Percentiles rank a stretch among this genome's conserved stretches.
phyloP scores from a whole-genome alignment of 768 basidiomycete species.

The Suillus bovinus region DNA sequence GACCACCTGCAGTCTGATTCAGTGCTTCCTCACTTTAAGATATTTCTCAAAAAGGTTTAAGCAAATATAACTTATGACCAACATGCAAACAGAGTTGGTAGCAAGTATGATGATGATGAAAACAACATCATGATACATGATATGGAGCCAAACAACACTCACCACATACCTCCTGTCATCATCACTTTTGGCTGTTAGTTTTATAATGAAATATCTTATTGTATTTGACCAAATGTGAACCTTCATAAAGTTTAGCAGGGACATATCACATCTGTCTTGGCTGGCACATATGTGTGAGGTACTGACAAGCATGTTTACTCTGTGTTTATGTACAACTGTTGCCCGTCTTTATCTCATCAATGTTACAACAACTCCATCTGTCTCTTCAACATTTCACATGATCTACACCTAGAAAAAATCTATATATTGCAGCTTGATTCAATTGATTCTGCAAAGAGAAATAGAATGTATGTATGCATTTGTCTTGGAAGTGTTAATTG shows the following conservation, averaged over 20 bases:
- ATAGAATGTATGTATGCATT: neutral
- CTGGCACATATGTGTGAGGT: neutral
- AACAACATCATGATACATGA: too few relatives aligned
- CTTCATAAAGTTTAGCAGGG: neutral
- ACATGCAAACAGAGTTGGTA: too few relatives aligned
- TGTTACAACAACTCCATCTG: neutral
- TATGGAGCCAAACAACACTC: too few relatives aligned
- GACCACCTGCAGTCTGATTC: neutral
- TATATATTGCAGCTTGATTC: neutral
- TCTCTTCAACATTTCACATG: neutral
- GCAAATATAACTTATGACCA: neutral
- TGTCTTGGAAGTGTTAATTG: too few relatives aligned
- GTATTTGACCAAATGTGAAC: neutral
- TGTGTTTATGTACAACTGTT: neutral
- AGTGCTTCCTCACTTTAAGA: neutral
- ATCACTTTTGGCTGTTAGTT: neutral
- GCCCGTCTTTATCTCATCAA: neutral
- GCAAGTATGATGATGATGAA: too few relatives aligned
- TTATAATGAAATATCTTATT: neutral
- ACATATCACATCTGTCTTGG: neutral
- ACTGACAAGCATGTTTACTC: too few relatives aligned
- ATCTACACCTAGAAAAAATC: neutral
- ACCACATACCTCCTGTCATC: neutral
- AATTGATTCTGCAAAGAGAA: neutral
- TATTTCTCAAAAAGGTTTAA: neutral